Evolutionary conservation across 768 basidiomycete genomes (phyloP).

Genomic region (Macrolepiota albuminosa): DNA sequence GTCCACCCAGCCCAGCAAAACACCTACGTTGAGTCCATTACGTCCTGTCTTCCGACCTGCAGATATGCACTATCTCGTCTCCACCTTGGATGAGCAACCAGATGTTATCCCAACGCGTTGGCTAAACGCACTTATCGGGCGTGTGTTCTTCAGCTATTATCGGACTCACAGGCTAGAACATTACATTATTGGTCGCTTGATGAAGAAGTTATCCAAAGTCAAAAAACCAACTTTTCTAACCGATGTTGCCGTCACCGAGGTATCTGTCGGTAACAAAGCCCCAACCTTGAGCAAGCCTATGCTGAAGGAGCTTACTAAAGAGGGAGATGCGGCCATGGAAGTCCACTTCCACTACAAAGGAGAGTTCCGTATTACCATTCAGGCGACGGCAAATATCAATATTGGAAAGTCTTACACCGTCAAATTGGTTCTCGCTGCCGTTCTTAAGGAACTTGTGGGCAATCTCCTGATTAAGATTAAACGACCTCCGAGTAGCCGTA

Average conservation of each 20-base stretch:
- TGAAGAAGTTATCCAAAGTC: constrained; percentile 92
- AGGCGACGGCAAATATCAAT: constrained; percentile 85
- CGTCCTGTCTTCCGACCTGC: constrained; percentile 61
- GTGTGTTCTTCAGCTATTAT: constrained; percentile 90
- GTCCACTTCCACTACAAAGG: constrained; percentile 82
- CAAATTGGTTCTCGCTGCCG: constrained; percentile 83
- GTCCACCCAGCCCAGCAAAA: constrained; percentile 56
- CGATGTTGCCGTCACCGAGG: constrained; percentile 83
- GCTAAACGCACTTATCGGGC: constrained; percentile 92
- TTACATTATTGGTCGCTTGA: constrained; percentile 80
- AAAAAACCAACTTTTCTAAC: constrained; percentile 84
- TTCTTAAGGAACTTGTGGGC: constrained; percentile 87
- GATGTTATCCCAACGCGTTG: constrained; percentile 97
- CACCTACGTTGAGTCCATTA: constrained; percentile 56
- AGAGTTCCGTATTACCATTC: constrained; percentile 84
- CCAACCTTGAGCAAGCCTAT: constrained; percentile 95
- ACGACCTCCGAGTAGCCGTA: constrained; percentile 88
- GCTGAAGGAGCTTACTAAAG: constrained; percentile 94
- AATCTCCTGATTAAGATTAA: constrained; percentile 89
- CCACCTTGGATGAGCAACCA: constrained; percentile 86
- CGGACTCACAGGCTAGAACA: constrained; percentile 77
- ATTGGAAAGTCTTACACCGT: constrained; percentile 86
- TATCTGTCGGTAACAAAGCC: constrained; percentile 78
- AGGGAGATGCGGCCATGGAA: constrained; percentile 90
- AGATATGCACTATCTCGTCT: constrained; percentile 82